Percentiles rank a stretch among this genome's conserved stretches.
Evolutionary conservation across 2,329 filamentous ascomycete species (phyloP).

Genomic region (Mycosphaerella sp.): DNA sequence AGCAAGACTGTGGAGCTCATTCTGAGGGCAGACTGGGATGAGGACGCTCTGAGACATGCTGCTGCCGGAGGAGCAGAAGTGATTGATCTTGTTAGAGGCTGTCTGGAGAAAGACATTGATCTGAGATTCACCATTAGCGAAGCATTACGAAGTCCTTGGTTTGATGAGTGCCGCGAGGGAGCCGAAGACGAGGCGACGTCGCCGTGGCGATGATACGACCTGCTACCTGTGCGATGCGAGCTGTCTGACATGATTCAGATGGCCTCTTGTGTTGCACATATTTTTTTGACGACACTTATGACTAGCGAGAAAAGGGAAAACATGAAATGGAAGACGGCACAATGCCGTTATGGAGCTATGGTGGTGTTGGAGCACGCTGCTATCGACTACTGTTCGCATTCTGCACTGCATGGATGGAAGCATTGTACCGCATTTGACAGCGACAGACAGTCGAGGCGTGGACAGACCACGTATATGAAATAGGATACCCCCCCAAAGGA

Average conservation of each 20-base stretch:
- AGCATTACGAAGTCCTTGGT: conserved; percentile 51
- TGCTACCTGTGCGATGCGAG: neutral
- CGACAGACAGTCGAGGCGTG: too few species aligned
- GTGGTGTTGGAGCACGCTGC: too few species aligned
- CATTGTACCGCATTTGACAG: too few species aligned
- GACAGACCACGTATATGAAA: too few species aligned
- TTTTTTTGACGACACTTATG: neutral
- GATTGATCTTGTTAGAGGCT: conserved; percentile 53
- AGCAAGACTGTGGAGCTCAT: conserved; percentile 56
- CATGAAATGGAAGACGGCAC: too few species aligned
- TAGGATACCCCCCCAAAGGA: too few species aligned
- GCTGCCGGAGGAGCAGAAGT: conserved; percentile 41
- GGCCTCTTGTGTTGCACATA: too few species aligned
- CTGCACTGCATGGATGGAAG: too few species aligned
- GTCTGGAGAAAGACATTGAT: conserved; percentile 51
- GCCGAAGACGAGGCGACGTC: conserved; percentile 17
- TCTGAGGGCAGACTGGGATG: conserved; percentile 53
- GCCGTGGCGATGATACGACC: neutral
- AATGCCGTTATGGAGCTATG: too few species aligned
- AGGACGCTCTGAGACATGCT: conserved; percentile 42
- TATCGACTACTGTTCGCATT: too few species aligned
- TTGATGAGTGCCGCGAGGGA: conserved; percentile 34
- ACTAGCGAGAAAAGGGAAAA: neutral
- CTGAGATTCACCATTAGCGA: conserved; percentile 53
- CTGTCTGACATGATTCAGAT: neutral